Base-by-base conservation (phyloP, 768 basidiomycete species). In the Hericium erinaceus region DNA sequence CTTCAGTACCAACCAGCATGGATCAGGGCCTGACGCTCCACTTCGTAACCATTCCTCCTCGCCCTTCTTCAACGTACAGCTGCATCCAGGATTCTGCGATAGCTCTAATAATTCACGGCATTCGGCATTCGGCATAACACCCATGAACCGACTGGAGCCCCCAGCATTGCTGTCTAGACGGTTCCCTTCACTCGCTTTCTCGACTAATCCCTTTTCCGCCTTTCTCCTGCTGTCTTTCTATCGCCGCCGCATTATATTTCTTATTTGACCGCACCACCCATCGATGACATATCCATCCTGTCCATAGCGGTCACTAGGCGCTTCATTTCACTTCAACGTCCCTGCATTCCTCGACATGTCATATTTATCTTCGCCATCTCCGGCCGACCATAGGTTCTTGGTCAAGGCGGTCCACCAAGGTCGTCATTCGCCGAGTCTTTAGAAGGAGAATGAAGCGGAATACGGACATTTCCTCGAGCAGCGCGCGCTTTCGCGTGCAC, bases 231-330 rank as follows among this genome's bases (percentile, higher is more conserved):
- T 52, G 60, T 58, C 55, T 64, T 59, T 60, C 63, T 64, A 65
- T 60, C 63, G 57, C 54, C 58, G 49, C 65, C 57, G 58, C 64
- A 52, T 61, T 57, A 64, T 65, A 64, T 65, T 61, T 57, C 60
- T 62, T 64, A 61, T 61, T 55, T 53, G 58, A 59, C 63, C 63
- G 58, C 64, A 59, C 61, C 62, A 61, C 52, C 61, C 58, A 64
- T 61, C 41, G 58, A 79, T 69, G 81, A 82, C 81, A 77, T 82
- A 82, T 83, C 77, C 80, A 80, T 82, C 78, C 80, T 74, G 81
- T 82, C 80, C 70, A 61, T 67, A 65, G 72, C 73, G 76, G 73
- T 72, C 68, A 33, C 69, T 66, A 69, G 67, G 66, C 61, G 64
- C 64, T 66, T 66, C 64, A 59, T 60, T 67, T 62, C 61, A 62